Evolutionary conservation across 108 stramenopile species (phyloP), one percentile per base, ranked within the genome.

Genomic region (Fragilariopsis cylindrus): DNA sequence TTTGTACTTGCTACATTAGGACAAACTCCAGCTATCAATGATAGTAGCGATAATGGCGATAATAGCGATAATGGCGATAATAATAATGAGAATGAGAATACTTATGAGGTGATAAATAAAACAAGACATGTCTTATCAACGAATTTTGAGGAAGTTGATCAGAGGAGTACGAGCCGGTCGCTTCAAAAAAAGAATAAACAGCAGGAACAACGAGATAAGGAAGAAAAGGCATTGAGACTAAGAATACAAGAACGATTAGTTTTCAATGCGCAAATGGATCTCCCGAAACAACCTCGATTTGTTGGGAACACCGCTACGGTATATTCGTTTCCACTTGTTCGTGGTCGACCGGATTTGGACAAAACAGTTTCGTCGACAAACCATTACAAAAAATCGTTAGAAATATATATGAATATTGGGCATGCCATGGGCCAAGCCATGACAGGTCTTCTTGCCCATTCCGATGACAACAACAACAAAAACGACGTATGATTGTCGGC

Each of bases 1-100:
- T 74, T 83, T 69, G 78, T 78, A 1, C 60, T 76, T 60, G 82
- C 82, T 5, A 72, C 75, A n/a, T 45, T 83, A 7, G 82, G 82
- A 5, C 75, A 76, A 50, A 71, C 56, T 21, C 13, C 57, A 7
- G 0, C 2, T 30, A 30, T 30, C 30, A 30, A 2, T 30, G 30
- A 30, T 30, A 2, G 2, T 30, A 30, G 30, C 30, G 30, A 30
- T 30, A 30, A 30, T 30, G 2, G 30, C 30, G 2, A 30, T 30
- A 30, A 30, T 30, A 1, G 30, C 30, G 30, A 30, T 30, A 30
- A 30, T 21, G n/a, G n/a, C n/a, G 1, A 21, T 30, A 30, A 30
- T 1, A 30, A 30, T 30, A 1, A 30, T 30, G 30, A 30, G 30
- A 30, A 30, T 2, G 30, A 30, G 30, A 30, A 30, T 30, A 2